Evolutionary conservation across 192 early-diverging fungal genomes (phyloP).

Genomic region (Backusella sp.): DNA sequence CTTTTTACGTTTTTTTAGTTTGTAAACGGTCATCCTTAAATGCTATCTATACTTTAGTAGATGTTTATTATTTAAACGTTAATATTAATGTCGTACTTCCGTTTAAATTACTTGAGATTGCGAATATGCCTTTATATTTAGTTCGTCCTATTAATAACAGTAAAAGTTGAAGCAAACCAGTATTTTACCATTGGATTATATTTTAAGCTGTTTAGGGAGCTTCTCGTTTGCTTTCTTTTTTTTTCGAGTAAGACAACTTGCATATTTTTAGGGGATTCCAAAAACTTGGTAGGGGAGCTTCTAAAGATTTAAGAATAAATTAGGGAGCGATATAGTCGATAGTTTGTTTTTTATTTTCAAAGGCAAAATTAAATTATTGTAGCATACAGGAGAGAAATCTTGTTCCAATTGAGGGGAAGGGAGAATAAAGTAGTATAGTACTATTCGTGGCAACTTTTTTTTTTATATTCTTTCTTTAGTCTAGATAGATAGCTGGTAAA

Average conservation of each 20-base stretch:
- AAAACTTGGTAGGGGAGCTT: conserved; percentile 7
- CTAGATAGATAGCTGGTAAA: not conserved
- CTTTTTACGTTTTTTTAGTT: not conserved
- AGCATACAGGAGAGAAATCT: not conserved
- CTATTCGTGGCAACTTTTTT: not conserved
- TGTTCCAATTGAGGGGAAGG: not conserved
- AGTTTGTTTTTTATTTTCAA: not conserved
- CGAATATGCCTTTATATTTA: not conserved
- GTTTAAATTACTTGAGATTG: not conserved
- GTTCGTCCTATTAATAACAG: not conserved
- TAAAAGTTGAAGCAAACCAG: not conserved
- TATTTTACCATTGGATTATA: not conserved
- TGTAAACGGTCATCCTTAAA: too few species aligned
- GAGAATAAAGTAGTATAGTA: not conserved
- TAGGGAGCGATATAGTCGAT: not conserved
- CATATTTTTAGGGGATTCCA: conserved; percentile 5
- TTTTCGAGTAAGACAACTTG: not conserved
- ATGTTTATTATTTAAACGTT: too few species aligned
- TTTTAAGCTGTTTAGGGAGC: conserved; percentile 3
- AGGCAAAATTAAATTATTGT: not conserved
- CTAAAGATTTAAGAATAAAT: not conserved
- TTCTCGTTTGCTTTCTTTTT: not conserved
- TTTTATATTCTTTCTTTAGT: not conserved
- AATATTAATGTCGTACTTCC: too few species aligned
- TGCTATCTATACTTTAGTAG: too few species aligned